phyloP scores from a whole-genome alignment of 164 flowering plant species.

The Taxillus chinensis region DNA sequence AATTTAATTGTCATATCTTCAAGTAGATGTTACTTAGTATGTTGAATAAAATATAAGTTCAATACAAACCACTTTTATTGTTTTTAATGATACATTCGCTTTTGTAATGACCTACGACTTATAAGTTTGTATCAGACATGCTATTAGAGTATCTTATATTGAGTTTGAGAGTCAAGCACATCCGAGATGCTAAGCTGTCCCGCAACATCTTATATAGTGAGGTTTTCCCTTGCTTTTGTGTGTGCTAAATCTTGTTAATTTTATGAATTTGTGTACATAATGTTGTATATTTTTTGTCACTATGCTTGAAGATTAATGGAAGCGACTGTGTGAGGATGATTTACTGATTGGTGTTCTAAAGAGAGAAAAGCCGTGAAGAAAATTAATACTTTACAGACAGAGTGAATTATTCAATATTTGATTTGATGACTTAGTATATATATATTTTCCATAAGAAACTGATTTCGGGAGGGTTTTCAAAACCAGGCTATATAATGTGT shows the following conservation, averaged over 20 bases:
- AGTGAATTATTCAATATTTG: background rate
- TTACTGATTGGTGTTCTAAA: constrained; percentile 10
- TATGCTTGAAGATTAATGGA: constrained; percentile 23
- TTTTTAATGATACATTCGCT: background rate
- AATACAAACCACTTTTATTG: background rate
- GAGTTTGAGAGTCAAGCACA: constrained; percentile 28
- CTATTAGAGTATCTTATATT: constrained; percentile 39
- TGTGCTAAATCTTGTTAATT: background rate
- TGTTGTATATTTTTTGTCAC: constrained; percentile 5
- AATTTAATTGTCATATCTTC: too few relatives aligned
- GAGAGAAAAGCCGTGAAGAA: constrained; percentile 17
- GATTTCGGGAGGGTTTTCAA: background rate
- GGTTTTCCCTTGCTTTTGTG: constrained; percentile 10
- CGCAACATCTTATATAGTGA: constrained; percentile 24
- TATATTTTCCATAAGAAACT: background rate
- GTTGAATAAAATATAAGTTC: too few relatives aligned
- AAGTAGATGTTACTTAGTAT: too few relatives aligned
- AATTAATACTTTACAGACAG: background rate
- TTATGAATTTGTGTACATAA: background rate
- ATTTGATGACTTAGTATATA: too few relatives aligned
- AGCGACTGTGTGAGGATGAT: constrained; percentile 16
- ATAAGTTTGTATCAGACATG: constrained; percentile 57
- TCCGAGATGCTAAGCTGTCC: background rate
- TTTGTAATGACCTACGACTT: constrained; percentile 28
- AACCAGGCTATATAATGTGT: too few relatives aligned